Evolutionary conservation across 208 protist species (phyloP).

Genomic region (Borovskyia barvae): DNA sequence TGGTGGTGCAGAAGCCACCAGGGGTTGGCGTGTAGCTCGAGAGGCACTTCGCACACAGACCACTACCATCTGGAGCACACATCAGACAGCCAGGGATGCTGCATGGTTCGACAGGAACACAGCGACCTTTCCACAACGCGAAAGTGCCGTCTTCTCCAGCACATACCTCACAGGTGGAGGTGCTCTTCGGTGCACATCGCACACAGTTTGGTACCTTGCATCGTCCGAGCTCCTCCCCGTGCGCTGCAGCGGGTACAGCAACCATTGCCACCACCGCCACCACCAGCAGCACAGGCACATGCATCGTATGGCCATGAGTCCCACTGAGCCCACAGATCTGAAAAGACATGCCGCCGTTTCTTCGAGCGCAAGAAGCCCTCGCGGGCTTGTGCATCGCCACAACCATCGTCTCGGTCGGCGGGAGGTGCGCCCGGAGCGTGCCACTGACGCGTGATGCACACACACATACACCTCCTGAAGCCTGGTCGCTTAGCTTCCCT

Average conservation of each 20-base stretch:
- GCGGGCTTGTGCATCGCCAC: no score
- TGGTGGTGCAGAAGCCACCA: constrained; percentile 12
- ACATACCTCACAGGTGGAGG: constrained; percentile 15
- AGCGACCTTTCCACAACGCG: constrained; percentile 8
- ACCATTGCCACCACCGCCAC: neutral
- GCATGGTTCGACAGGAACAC: constrained; percentile 11
- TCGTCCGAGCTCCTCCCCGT: neutral
- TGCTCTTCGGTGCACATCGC: constrained; percentile 1
- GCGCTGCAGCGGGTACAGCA: neutral
- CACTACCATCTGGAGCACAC: constrained; percentile 8
- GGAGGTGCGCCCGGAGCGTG: no score
- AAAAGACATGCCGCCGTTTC: no score
- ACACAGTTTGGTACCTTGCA: constrained; percentile 20
- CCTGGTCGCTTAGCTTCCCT: neutral
- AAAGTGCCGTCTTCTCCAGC: neutral
- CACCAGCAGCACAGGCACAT: neutral
- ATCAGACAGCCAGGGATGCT: constrained; percentile 10
- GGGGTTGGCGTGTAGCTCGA: constrained; percentile 9
- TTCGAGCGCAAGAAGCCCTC: no score
- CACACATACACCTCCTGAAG: neutral
- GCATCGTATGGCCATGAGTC: no score
- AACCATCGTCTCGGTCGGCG: no score
- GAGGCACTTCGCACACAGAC: constrained; percentile 5
- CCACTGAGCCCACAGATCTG: no score
- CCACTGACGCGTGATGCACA: neutral